These are phyloP conservation scores for Stachybotrys chartarum DNA, from an alignment of 2,329 filamentous ascomycete genomes.

Conservation along the genomic window DNA sequence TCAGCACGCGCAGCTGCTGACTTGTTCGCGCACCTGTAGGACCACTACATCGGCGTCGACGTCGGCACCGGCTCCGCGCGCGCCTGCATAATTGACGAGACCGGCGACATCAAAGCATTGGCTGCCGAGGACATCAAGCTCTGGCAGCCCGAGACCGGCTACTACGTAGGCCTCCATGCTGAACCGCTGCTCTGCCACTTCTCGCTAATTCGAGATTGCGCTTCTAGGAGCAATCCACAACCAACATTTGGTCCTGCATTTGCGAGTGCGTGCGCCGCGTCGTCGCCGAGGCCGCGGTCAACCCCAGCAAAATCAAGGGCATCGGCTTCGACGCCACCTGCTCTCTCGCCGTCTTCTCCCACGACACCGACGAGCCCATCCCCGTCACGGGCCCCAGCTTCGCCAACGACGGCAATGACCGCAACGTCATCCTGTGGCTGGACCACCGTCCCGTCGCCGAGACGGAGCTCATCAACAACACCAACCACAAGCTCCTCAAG, in stretches of 20 bases:
- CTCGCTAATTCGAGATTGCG: background rate
- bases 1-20: background rate
- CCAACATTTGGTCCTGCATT: conserved; percentile 94
- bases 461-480: conserved; percentile 88
- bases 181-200: background rate
- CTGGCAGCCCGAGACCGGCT: conserved; percentile 70
- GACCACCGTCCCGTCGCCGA: conserved; percentile 90
- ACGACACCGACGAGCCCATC: conserved; percentile 85
- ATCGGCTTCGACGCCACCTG: conserved; percentile 99
- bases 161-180: conserved; percentile 52
- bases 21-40: conserved; percentile 22
- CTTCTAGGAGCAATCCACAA: conserved; percentile 85
- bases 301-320: conserved; percentile 69
- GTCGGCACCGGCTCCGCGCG: conserved; percentile 93
- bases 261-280: conserved; percentile 81
- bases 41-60: conserved; percentile 78
- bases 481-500: conserved; percentile 82
- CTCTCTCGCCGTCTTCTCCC: conserved; percentile 83
- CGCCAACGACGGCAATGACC: conserved; percentile 66
- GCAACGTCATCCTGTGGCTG: conserved; percentile 95
- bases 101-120: conserved; percentile 77
- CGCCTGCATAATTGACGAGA: conserved; percentile 89
- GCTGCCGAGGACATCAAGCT: conserved; percentile 71
- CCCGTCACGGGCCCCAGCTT: conserved; percentile 87
- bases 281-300: conserved; percentile 72